Evolutionary conservation across 257 asterid species (phyloP).

Genomic region (Petunia axillaris): DNA sequence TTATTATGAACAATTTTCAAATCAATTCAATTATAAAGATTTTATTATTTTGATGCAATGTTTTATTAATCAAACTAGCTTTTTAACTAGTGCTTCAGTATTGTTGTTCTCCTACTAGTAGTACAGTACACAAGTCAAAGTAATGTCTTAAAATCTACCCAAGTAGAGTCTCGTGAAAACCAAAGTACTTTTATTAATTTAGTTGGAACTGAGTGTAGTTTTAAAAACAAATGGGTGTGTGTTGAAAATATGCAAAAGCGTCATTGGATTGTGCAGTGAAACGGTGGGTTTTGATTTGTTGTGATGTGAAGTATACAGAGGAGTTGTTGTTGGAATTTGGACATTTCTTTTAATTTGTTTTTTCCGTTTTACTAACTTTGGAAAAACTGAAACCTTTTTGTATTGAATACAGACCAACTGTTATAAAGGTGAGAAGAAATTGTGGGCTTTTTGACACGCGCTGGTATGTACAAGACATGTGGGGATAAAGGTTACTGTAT

Average conservation of each 20-base stretch:
- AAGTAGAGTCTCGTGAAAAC: not conserved
- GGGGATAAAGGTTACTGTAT: not conserved
- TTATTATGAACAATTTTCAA: no score
- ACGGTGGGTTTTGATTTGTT: conserved; percentile 9
- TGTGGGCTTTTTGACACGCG: not conserved
- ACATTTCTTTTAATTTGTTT: not conserved
- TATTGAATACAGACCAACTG: not conserved
- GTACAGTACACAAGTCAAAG: no score
- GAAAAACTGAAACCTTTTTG: not conserved
- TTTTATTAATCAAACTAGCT: not conserved
- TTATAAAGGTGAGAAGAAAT: not conserved
- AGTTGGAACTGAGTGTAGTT: not conserved
- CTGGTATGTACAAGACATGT: no score
- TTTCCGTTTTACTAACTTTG: not conserved
- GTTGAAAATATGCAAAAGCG: not conserved
- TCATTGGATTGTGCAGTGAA: not conserved
- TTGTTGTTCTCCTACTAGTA: not conserved
- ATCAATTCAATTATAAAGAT: no score
- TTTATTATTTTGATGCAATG: no score
- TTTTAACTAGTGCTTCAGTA: no score
- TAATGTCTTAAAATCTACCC: no score
- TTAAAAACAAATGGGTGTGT: not conserved
- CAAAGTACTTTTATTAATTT: not conserved
- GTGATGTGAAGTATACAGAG: not conserved
- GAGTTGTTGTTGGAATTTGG: not conserved